Base-by-base conservation (phyloP, 768 basidiomycete genomes). In the Trametes gibbosa region DNA sequence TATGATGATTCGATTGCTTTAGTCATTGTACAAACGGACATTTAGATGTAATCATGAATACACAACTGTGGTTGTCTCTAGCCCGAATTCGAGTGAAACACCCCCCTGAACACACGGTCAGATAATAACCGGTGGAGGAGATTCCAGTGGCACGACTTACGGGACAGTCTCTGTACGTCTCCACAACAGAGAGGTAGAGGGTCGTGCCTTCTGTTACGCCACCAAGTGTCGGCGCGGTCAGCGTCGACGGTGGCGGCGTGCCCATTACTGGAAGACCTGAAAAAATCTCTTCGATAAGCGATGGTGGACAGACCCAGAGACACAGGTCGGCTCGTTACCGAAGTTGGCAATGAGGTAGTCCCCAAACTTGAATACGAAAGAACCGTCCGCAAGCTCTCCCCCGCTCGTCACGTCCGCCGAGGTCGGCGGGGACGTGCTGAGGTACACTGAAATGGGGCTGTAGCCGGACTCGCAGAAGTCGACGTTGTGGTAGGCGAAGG, bases 381-480 rank as follows among this genome's bases (percentile, higher is more conserved):
- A 59, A 49, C 65, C 63, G 24, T 58, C 40, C 16, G 47, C 54
- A 43, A 64, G 61, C 45, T 56, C 43, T 5, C 65, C 65, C 14
- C 34, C 42, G 27, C 34, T 34, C 39, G 51, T 60, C 17, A 66
- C 35, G 48, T 61, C 59, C 2, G 50, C 56, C 19, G 23, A 21
- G 19, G 55, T 42, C 6, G 65, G 65, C 24, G 56, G 34, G 37
- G 37, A 17, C 4, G 39, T 34, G 48, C 61, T 56, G 17, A 66
- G 61, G 25, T 55, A 66, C 14, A 66, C 58, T 14, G 55, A 50
- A 52, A 66, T 55, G 23, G 55, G 61, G 39, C 54, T 61, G 58
- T 64, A 66, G 14, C 65, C 65, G 27, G 63, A 59, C 25, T 64
- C 52, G 56, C 65, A 66, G n/a, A 40, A 49, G 53, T 66, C 62